These are phyloP conservation scores for Fomitopsis pulvina DNA, from an alignment of 768 basidiomycete genomes.

Conservation along the genomic window DNA sequence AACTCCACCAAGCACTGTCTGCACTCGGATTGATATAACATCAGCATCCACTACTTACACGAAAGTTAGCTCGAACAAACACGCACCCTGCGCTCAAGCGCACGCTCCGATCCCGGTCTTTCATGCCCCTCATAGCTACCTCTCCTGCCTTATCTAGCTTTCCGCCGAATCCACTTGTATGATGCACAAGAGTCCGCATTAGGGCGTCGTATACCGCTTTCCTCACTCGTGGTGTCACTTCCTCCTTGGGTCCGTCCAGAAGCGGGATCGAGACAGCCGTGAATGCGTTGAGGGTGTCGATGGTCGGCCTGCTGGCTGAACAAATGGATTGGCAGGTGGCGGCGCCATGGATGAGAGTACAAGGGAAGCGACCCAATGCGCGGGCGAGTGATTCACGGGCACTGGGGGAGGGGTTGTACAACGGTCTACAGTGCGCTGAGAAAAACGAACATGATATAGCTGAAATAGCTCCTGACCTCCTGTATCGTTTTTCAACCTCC, in stretches of 20 bases:
- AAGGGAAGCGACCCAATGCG: constrained; percentile 14
- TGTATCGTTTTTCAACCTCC: constrained; percentile 31
- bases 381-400: constrained; percentile 29
- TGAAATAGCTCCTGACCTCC: neutral
- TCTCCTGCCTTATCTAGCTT: constrained; percentile 27
- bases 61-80: neutral
- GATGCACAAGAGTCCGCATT: constrained; percentile 13
- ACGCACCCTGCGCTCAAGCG: constrained; percentile 65
- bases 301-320: constrained; percentile 3
- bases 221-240: constrained; percentile 42
- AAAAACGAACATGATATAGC: neutral
- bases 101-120: constrained; percentile 48
- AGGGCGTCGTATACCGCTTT: constrained; percentile 16
- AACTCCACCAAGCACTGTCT: constrained; percentile 47
- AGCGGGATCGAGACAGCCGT: constrained; percentile 32
- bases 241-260: constrained; percentile 40
- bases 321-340: constrained; percentile 7
- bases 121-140: constrained; percentile 42
- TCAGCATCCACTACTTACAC: neutral
- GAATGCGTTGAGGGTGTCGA: constrained; percentile 25
- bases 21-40: neutral
- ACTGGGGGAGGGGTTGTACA: constrained; percentile 24
- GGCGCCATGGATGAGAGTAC: constrained; percentile 14
- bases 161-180: constrained; percentile 10
- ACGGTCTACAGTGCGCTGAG: constrained; percentile 26